Percentiles rank a stretch among this genome's conserved stretches.
phyloP scores from a whole-genome alignment of 2,329 filamentous ascomycete species.

The Talaromyces sp. region DNA sequence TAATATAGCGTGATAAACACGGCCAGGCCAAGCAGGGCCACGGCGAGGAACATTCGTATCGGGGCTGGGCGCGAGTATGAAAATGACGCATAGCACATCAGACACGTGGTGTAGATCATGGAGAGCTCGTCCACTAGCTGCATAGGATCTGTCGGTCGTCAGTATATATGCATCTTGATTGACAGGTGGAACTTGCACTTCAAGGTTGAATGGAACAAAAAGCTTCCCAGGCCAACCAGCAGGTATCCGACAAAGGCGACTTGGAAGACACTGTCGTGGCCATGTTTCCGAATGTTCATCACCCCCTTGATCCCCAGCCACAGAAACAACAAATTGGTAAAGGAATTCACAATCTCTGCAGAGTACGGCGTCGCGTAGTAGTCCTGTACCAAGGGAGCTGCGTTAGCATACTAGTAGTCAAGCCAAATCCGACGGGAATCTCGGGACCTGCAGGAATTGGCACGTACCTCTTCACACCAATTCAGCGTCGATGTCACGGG shows the following conservation, averaged over 20 bases:
- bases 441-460: conserved; percentile 11
- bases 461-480: conserved; percentile 78
- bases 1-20: conserved; percentile 73
- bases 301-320: conserved; percentile 72
- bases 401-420: not conserved
- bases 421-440: not conserved
- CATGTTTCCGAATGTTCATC: conserved; percentile 63
- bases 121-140: conserved; percentile 65
- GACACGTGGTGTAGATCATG: conserved; percentile 67
- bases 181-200: conserved; percentile 47
- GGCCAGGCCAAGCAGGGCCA: conserved; percentile 52
- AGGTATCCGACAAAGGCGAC: conserved; percentile 60
- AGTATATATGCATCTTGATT: not conserved
- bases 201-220: conserved; percentile 59
- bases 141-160: conserved; percentile 53
- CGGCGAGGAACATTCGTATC: conserved; percentile 51
- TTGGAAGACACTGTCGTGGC: conserved; percentile 70
- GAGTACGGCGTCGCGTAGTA: conserved; percentile 70
- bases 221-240: conserved; percentile 56
- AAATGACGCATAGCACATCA: conserved; percentile 70
- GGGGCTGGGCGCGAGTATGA: conserved; percentile 56
- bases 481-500: conserved; percentile 68
- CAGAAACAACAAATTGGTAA: conserved; percentile 79
- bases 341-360: conserved; percentile 72
- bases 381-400: conserved; percentile 50